phyloP scores from a whole-genome alignment of 768 basidiomycete genomes.

The Baorangia bicolor region DNA sequence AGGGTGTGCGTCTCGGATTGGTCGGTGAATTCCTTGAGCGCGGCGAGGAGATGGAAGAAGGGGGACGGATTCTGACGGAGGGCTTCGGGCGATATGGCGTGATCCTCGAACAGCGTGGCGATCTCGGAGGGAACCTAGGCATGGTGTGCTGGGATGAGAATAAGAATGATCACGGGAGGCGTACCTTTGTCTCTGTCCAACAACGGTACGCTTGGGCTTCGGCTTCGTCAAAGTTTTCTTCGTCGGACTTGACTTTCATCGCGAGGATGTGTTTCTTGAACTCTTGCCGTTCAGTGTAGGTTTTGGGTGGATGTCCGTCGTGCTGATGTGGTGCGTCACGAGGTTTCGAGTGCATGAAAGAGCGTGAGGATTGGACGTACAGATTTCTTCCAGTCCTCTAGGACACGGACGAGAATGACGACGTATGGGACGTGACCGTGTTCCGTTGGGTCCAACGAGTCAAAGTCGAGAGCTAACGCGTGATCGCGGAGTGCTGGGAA shows the following conservation, averaged over 20 bases:
- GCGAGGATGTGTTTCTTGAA: conserved; percentile 70
- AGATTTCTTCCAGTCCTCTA: conserved; percentile 79
- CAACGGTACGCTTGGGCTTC: conserved; percentile 82
- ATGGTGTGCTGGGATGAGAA: background rate
- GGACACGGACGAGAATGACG: conserved; percentile 77
- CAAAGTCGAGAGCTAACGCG: conserved; percentile 68
- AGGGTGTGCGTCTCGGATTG: conserved; percentile 58
- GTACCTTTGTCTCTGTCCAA: conserved; percentile 58
- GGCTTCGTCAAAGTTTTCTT: conserved; percentile 98
- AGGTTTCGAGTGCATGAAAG: background rate
- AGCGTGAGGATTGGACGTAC: conserved; percentile 42
- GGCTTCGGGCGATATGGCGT: conserved; percentile 43
- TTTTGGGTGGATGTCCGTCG: conserved; percentile 53
- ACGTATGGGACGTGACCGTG: conserved; percentile 92
- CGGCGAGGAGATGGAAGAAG: conserved; percentile 78
- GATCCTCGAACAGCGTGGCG: conserved; percentile 59
- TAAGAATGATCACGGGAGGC: background rate
- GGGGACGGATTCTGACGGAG: conserved; percentile 49
- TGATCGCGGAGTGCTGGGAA: conserved; percentile 81
- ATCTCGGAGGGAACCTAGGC: conserved; percentile 67
- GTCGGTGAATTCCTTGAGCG: conserved; percentile 64
- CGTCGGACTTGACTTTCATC: conserved; percentile 74
- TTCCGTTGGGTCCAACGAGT: conserved; percentile 81
- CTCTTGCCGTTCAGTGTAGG: conserved; percentile 61
- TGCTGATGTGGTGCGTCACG: conserved; percentile 48